Evolutionary conservation across 257 asterid species (phyloP), one percentile per base, ranked within the genome.

Genomic region (Nicotiana noctiflora): DNA sequence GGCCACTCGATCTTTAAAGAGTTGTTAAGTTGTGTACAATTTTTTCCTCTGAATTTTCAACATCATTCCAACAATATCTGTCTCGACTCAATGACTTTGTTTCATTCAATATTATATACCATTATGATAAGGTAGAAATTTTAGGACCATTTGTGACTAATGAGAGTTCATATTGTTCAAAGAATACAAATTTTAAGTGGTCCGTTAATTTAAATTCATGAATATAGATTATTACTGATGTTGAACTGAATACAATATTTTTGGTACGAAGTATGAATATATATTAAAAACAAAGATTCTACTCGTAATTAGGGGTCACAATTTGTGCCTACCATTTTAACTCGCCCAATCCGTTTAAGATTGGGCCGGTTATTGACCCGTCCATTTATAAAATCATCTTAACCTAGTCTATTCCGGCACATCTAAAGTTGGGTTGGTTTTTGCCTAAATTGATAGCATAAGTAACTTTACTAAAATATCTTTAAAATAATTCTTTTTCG

Each of bases 101-200:
- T 53, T 76, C 14, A 53, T 37, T 19, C 53, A 32, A 29, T 8
- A 76, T 76, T 64, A 8, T 40, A 56, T 51, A 61, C 29, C 75
- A 64, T 56, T 55, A 44, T 9, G 59, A 37, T 61, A 75, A 80
- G 82, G 49, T 75, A 78, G 67, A 34, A 6, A 27, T 21, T 81
- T 77, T 74, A 72, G 84, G 86, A 84, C 82, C 84, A 76, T 49
- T 63, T 60, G 61, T 6, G 61, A 72, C 61, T 72, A 72, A 49
- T 46, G 15, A 72, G 49, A 31, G 32, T n/a, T 76, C 23, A 53
- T 55, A 53, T 76, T 76, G 32, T 18, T 56, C 52, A 76, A 56
- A 76, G 40, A 32, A 21, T 76, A 56, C 65, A 76, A 76, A 52
- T 2, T 5, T 31, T 76, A 76, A 0, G 66, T 76, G 66, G 80